phyloP scores from a whole-genome alignment of 23 red algal species.

The Gracilaria gracilis region DNA sequence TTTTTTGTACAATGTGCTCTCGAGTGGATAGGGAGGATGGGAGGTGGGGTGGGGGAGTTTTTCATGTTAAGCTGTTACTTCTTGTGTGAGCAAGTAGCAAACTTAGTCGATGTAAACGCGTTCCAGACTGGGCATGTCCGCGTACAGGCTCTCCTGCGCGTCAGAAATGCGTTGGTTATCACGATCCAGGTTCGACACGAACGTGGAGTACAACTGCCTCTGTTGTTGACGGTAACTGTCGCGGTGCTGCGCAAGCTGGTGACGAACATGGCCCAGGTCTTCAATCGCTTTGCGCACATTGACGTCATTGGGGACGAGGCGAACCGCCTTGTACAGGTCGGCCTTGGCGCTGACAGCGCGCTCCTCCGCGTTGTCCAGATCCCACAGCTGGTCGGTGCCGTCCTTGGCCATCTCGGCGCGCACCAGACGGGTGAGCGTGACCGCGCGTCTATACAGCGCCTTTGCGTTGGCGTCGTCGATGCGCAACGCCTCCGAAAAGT shows the following conservation, averaged over 20 bases:
- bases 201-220: slow-evolving; percentile 61
- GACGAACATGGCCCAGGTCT: slow-evolving; percentile 50
- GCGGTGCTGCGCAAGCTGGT: slow-evolving; percentile 49
- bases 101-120: slow-evolving; percentile 53
- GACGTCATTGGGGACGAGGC: slow-evolving; percentile 35
- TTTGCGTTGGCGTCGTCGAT: slow-evolving; percentile 81
- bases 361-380: slow-evolving; percentile 71
- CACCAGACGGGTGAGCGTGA: slow-evolving; percentile 51
- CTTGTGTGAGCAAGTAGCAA: neutral
- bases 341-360: slow-evolving; percentile 45
- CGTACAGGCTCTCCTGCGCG: slow-evolving; percentile 40
- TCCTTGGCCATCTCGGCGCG: slow-evolving; percentile 77
- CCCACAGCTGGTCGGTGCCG: slow-evolving; percentile 79
- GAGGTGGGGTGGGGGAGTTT: too few relatives aligned
- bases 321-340: slow-evolving; percentile 59
- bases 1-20: too few relatives aligned
- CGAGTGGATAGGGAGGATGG: too few relatives aligned
- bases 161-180: slow-evolving; percentile 56
- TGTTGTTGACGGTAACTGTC: slow-evolving; percentile 65
- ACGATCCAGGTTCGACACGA: slow-evolving; percentile 75
- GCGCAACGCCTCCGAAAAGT: slow-evolving; percentile 89
- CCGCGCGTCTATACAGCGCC: slow-evolving; percentile 70
- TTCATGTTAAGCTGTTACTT: too few relatives aligned
- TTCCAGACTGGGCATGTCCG: slow-evolving; percentile 64
- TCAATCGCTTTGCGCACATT: slow-evolving; percentile 47